Base-by-base conservation (phyloP, 495 filamentous ascomycete genomes). In the Hypoxylon lenormandii region DNA sequence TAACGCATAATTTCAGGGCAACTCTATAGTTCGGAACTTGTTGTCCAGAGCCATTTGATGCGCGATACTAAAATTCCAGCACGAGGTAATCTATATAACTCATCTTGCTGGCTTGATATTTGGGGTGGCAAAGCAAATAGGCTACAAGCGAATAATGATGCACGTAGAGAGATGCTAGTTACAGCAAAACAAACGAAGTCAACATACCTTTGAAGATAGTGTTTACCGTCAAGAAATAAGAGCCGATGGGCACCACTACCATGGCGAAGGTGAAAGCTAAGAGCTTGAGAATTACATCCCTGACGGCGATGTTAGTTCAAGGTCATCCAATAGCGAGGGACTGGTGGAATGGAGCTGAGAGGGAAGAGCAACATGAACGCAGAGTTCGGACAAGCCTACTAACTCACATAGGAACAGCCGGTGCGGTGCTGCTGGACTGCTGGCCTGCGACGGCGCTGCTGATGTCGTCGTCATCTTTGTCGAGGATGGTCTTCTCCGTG, bases 251-350 rank as follows among this genome's bases (percentile, higher is more conserved):
- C 30, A 88, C 80, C 3, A 87, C 83, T 43, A 97, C 84, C 95
- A 98, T 98, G 67, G 92, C 95, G 12, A 92, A 82, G 5, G 94
- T 95, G 79, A 97, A 97, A 55, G 85, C 88, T 6, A 97, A 83
- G 6, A 99, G 86, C 79, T 97, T 98, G 61, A 88, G 80, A 55
- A 99, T 96, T 52, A 97, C 92, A 73, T 89, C 80, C 37, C 95
- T 98, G 46, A 15, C 26, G 3, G 50, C 3, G 8, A 26, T 28
- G 42, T 74, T 58, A 76, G 73, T 49, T 60, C 65, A 30, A 43
- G 38, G 11, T 33, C 1, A 13, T 18, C 13, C 55, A 8, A 23
- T 49, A 47, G 60, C 46, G 13, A 33, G 10, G 30, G 30, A 5
- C 23, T 2, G 5, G 42, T n/a, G 36, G 22, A 19, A 6, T 22